These are phyloP conservation scores for Boeremia exigua DNA, from an alignment of 2,329 filamentous ascomycete genomes.

Conservation along the genomic window DNA sequence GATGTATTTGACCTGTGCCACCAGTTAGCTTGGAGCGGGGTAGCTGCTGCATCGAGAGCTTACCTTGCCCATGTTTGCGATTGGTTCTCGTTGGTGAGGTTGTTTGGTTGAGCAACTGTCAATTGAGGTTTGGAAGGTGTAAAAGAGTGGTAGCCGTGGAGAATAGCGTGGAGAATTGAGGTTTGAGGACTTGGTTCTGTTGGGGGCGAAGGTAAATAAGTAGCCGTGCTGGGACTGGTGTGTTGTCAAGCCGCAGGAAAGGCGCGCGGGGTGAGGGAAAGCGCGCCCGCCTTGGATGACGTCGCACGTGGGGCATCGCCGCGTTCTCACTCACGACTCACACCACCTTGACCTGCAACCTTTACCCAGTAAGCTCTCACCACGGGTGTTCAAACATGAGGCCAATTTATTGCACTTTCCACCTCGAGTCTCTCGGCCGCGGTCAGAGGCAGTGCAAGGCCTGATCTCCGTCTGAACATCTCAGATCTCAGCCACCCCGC, in stretches of 20 bases:
- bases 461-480: no score
- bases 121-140: conserved; percentile 26
- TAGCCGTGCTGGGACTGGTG: conserved; percentile 25
- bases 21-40: conserved; percentile 31
- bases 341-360: conserved; percentile 14
- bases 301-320: conserved; percentile 31
- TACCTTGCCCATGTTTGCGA: conserved; percentile 43
- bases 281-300: conserved; percentile 24
- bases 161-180: conserved; percentile 5
- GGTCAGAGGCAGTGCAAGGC: not conserved
- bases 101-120: conserved; percentile 20
- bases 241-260: conserved; percentile 33
- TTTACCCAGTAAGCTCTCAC: conserved; percentile 11
- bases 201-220: conserved; percentile 33
- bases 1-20: conserved; percentile 54
- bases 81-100: conserved; percentile 16
- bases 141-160: conserved; percentile 14
- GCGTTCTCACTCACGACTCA: conserved; percentile 5
- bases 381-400: not conserved
- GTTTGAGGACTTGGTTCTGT: conserved; percentile 21
- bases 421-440: not conserved
- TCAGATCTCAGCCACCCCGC: not conserved
- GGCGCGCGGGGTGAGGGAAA: conserved; percentile 20
- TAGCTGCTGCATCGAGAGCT: conserved; percentile 10
- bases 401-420: not conserved